phyloP scores from a whole-genome alignment of 805 yeast genomes.

The Monosporozyma solicola region DNA sequence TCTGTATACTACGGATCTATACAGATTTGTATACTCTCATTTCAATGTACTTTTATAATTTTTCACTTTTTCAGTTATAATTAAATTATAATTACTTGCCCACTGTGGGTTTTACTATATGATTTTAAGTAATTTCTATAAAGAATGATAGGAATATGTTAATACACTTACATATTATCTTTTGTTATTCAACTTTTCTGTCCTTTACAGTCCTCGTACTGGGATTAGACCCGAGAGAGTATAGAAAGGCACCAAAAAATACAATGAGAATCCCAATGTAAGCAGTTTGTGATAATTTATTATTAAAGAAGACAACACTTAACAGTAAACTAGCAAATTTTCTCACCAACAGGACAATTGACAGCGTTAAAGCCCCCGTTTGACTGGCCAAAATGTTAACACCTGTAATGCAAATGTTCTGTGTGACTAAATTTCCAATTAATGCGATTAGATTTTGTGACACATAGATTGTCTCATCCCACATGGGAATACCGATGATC shows the following conservation, averaged over 20 bases:
- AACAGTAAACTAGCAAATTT: conserved; percentile 52
- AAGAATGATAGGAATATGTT: background rate
- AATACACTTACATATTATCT: too few species aligned
- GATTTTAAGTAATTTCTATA: background rate
- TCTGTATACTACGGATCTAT: background rate
- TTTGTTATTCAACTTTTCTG: background rate
- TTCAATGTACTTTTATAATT: background rate
- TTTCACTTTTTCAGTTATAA: background rate
- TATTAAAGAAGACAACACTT: conserved; percentile 46
- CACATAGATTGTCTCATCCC: background rate
- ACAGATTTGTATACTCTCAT: background rate
- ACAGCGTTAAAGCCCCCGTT: conserved; percentile 54
- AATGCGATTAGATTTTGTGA: conserved; percentile 24
- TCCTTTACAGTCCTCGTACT: background rate
- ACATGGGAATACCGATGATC: background rate
- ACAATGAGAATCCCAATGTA: conserved; percentile 43
- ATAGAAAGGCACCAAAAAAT: conserved; percentile 46
- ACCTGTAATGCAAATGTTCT: conserved; percentile 55
- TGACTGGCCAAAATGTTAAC: conserved; percentile 53
- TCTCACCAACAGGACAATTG: conserved; percentile 51
- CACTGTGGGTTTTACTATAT: background rate
- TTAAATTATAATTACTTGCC: background rate
- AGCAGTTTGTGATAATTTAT: conserved; percentile 32
- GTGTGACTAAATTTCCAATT: conserved; percentile 41
- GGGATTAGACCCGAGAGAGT: conserved; percentile 20